Conservation (phyloP, 1,284 basidiomycete genomes). For the Moesziomyces aphidis region DNA sequence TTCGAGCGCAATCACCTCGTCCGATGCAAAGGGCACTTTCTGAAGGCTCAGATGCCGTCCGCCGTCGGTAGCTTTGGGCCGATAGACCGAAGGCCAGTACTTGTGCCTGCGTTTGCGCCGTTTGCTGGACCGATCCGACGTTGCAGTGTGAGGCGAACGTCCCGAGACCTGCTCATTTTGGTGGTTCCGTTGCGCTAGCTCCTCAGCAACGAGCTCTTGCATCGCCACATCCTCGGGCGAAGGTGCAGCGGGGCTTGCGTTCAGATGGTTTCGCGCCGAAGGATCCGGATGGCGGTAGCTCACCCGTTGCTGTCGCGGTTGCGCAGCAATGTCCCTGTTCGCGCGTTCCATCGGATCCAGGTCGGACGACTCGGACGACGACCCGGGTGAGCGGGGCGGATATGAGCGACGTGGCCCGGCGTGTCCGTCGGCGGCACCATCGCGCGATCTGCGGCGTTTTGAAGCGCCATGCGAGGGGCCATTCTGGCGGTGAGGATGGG, state of each 20-base stretch:
- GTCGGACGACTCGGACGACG: conserved; percentile 7
- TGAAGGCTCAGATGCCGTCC: conserved; percentile 3
- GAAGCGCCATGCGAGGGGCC: no score
- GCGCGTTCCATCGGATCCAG: conserved; percentile 6
- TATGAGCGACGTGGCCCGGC: neutral
- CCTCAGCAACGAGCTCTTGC: neutral
- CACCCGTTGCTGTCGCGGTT: conserved; percentile 2
- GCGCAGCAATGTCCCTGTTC: conserved; percentile 4
- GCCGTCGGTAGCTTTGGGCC: conserved; percentile 7
- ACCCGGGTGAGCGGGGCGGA: neutral
- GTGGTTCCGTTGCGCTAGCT: neutral
- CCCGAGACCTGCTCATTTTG: no score
- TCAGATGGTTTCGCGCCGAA: neutral
- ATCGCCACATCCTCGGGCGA: conserved; percentile 5
- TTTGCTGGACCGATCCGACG: conserved; percentile 1
- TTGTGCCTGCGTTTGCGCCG: conserved; percentile 5
- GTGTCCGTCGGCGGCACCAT: neutral
- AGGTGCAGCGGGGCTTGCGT: neutral
- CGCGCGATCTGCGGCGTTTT: neutral
- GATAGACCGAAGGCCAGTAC: conserved; percentile 5
- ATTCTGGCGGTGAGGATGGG: no score
- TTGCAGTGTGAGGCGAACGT: no score
- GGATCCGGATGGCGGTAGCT: conserved; percentile 2
- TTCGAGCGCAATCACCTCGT: neutral
- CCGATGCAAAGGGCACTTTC: conserved; percentile 1